Percentiles rank a stretch among this genome's conserved stretches.
Conservation (phyloP, 2,329 filamentous ascomycete genomes). For the Fusarium sarcochroum region DNA sequence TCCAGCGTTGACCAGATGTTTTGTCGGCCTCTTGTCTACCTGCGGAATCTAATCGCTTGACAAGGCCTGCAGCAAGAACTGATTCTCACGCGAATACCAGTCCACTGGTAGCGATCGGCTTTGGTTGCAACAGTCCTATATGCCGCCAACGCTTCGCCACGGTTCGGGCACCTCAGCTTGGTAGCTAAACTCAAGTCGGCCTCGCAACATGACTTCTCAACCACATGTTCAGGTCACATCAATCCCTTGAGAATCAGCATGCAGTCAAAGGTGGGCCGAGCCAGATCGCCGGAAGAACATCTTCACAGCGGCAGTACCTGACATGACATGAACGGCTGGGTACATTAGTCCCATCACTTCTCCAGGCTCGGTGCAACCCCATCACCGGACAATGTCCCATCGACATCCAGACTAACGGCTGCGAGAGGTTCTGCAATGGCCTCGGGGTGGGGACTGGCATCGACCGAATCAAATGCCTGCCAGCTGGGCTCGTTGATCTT, state of each 20-base stretch:
- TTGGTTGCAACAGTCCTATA: not conserved
- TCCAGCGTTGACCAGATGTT: not conserved
- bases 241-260: conserved; percentile 3
- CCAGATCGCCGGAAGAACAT: conserved; percentile 23
- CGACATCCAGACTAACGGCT: conserved; percentile 30
- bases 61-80: not conserved
- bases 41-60: not conserved
- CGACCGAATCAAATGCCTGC: conserved; percentile 63
- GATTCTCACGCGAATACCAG: not conserved
- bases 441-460: conserved; percentile 33
- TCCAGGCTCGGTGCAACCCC: conserved; percentile 65
- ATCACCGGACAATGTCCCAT: conserved; percentile 64
- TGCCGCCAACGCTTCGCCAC: not conserved
- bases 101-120: not conserved
- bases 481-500: conserved; percentile 79
- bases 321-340: conserved; percentile 30
- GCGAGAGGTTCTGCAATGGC: conserved; percentile 39
- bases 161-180: not conserved
- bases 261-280: conserved; percentile 30
- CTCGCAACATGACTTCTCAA: not conserved
- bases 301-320: conserved; percentile 30
- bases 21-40: not conserved
- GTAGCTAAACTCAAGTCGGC: not conserved
- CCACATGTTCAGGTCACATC: not conserved
- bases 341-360: conserved; percentile 57